Evolutionary conservation across 139 green algal genomes (phyloP).

Genomic region (Picochlorum sp.): DNA sequence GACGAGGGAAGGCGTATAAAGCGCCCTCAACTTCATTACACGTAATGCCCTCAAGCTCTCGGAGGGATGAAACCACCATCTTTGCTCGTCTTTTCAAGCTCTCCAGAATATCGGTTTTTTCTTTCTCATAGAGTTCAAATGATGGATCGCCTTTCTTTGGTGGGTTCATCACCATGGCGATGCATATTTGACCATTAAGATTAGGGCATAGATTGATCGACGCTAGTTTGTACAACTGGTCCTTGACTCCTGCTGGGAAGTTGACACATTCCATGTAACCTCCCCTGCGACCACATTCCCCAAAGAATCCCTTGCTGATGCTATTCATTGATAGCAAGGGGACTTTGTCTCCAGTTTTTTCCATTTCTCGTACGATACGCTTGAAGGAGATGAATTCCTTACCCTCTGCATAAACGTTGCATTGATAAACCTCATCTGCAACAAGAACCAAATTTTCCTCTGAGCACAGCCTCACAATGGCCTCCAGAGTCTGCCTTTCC

Average conservation of each 20-base stretch:
- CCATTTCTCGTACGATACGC: conserved; percentile 56
- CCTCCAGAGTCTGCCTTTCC: conserved; percentile 49
- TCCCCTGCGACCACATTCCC: conserved; percentile 67
- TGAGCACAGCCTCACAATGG: conserved; percentile 58
- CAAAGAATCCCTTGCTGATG: conserved; percentile 79
- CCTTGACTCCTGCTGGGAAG: conserved; percentile 47
- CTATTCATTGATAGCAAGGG: conserved; percentile 75
- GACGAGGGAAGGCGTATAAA: conserved; percentile 56
- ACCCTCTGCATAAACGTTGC: conserved; percentile 78
- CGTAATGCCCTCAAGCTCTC: conserved; percentile 75
- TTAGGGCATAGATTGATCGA: conserved; percentile 92
- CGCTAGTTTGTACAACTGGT: conserved; percentile 81
- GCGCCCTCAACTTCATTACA: conserved; percentile 50
- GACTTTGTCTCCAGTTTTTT: conserved; percentile 28
- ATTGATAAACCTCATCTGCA: conserved; percentile 90
- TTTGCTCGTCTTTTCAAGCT: conserved; percentile 69
- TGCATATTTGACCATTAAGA: conserved; percentile 52
- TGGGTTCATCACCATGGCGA: conserved; percentile 80
- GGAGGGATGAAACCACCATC: conserved; percentile 63
- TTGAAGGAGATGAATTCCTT: conserved; percentile 76
- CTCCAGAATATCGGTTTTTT: conserved; percentile 28
- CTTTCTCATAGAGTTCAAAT: conserved; percentile 58
- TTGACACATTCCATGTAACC: conserved; percentile 85
- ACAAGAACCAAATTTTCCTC: conserved; percentile 49
- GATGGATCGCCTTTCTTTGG: conserved; percentile 68